Base-by-base conservation (phyloP, 2,329 filamentous ascomycete genomes). In the Anthostomella pinea region DNA sequence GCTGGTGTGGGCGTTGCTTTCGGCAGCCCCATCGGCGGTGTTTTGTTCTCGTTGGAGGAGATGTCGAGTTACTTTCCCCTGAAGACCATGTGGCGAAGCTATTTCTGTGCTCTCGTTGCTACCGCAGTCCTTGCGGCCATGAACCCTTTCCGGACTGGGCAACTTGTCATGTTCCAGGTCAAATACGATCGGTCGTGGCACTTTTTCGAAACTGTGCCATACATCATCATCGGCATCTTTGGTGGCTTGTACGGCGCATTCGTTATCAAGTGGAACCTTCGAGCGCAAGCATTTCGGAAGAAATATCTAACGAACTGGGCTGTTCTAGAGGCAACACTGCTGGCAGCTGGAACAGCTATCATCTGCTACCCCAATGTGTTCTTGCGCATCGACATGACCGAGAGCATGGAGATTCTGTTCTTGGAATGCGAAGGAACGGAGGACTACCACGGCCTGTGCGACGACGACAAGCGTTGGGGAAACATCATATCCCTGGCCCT, bases 131-230 rank as follows among this genome's bases (percentile, higher is more conserved):
- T 98, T 24, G 85, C 93, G 17, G 87, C 87, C 40, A 95, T 98
- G 87, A 98, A 98, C 53, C 93, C 93, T 15, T 98, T 98, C 66
- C 75, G 93, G 34, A 97, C 93, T 0, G 93, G 93, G 14, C 93
- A 98, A 59, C 75, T 98, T 26, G 93, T 98, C 77, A 97, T 98
- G 91, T 98, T 98, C 64, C 90, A 95, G 55, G 91, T 98, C 55
- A 81, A 81, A 53, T 98, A 98, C 58, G 91, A 97, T 62, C 84
- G 91, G 25, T 84, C 86, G 25, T 98, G 93, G 93, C 93, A 98
- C 66, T 95, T 95, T 56, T 98, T 98, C 57, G 93, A 98, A 60
- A 74, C 93, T 3, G 64, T 95, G 17, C 97, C 97, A 59, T 98
- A 95, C 64, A 77, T 95, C 48, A 70, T 95, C 35, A 80, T 98